Evolutionary conservation across 306 rosid species (phyloP).

Genomic region (Quercus rubra): DNA sequence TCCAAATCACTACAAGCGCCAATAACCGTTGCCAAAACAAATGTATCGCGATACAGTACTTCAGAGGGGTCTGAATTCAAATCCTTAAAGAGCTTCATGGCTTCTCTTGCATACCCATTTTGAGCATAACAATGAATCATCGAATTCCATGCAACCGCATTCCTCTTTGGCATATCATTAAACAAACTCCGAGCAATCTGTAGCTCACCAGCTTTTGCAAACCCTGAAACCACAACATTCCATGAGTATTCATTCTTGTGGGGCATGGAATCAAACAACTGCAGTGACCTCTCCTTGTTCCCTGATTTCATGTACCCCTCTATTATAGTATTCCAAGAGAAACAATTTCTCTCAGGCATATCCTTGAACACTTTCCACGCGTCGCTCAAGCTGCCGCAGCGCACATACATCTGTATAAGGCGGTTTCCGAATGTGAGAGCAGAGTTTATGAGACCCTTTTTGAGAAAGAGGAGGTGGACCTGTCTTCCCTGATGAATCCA

Average conservation of each 20-base stretch:
- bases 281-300: conserved; percentile 36
- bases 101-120: conserved; percentile 47
- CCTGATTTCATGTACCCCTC: conserved; percentile 57
- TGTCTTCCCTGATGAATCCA: conserved; percentile 44
- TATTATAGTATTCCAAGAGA: conserved; percentile 63
- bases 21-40: conserved; percentile 53
- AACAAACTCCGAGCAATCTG: conserved; percentile 49
- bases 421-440: conserved; percentile 48
- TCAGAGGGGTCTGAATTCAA: conserved; percentile 50
- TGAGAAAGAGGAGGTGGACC: conserved; percentile 53
- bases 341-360: conserved; percentile 53
- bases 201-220: conserved; percentile 50
- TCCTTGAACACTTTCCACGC: conserved; percentile 56
- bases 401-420: conserved; percentile 54
- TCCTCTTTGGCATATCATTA: conserved; percentile 57
- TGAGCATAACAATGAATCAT: conserved; percentile 61
- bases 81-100: conserved; percentile 48
- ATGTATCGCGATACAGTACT: conserved; percentile 27
- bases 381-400: conserved; percentile 34
- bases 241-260: conserved; percentile 53
- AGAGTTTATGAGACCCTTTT: conserved; percentile 49
- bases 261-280: conserved; percentile 57
- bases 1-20: conserved; percentile 59
- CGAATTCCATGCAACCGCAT: conserved; percentile 58
- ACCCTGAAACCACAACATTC: conserved; percentile 50